phyloP scores from a whole-genome alignment of 106 monocot genomes.

The Cymbidium sinense region DNA sequence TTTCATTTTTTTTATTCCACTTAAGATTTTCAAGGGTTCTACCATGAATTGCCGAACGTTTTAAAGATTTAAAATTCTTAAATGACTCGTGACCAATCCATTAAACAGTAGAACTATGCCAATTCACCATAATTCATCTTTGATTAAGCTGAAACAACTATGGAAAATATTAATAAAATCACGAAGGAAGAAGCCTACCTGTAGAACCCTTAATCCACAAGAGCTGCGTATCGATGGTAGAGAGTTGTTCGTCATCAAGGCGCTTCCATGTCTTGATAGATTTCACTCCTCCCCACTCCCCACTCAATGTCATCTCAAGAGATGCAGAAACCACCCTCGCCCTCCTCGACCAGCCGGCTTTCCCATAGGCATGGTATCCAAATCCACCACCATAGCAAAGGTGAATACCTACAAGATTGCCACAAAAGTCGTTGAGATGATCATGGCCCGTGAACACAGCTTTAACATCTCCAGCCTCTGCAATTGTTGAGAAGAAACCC shows the following conservation, averaged over 20 bases:
- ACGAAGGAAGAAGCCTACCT: too few species aligned
- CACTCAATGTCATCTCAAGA: slow-evolving; percentile 55
- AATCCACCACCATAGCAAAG: slow-evolving; percentile 92
- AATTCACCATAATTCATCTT: too few species aligned
- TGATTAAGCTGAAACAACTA: too few species aligned
- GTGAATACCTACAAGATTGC: slow-evolving; percentile 53
- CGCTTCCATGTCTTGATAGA: slow-evolving; percentile 91
- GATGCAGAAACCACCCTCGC: slow-evolving; percentile 68
- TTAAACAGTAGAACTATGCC: too few species aligned
- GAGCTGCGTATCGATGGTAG: slow-evolving; percentile 56
- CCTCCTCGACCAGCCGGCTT: slow-evolving; percentile 95
- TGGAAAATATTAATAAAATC: too few species aligned
- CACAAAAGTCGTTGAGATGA: slow-evolving; percentile 91
- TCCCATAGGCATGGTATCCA: slow-evolving; percentile 96
- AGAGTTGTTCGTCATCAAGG: slow-evolving; percentile 67
- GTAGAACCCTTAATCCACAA: slow-evolving; percentile 47
- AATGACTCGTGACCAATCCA: too few species aligned
- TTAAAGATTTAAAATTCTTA: too few species aligned
- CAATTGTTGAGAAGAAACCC: slow-evolving; percentile 81
- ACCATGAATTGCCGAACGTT: too few species aligned
- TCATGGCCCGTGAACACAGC: slow-evolving; percentile 87
- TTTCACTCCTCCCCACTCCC: slow-evolving; percentile 74
- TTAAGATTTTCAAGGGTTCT: too few species aligned
- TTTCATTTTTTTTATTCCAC: too few species aligned
- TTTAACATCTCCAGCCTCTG: slow-evolving; percentile 71